Evolutionary conservation across 805 yeast genomes (phyloP).

Genomic region (Ogataea pini): DNA sequence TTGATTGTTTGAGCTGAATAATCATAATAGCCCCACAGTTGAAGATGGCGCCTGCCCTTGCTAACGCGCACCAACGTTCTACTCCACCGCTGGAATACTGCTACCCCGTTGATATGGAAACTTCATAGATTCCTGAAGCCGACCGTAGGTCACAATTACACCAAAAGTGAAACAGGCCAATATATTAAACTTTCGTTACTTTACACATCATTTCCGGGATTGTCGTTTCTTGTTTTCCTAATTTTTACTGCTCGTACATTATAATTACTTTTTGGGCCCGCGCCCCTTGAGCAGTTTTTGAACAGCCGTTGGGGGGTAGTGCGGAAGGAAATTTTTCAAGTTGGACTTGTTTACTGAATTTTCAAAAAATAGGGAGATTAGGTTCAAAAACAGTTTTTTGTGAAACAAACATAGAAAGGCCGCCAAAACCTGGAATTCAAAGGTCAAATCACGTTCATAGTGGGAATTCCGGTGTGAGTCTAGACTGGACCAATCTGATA

Average conservation of each 20-base stretch:
- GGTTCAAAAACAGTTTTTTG: too few relatives aligned
- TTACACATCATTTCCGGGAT: too few relatives aligned
- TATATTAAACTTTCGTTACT: too few relatives aligned
- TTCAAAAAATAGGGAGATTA: neutral
- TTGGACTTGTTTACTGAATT: neutral
- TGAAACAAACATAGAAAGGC: neutral
- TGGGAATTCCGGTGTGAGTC: neutral
- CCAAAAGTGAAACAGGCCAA: too few relatives aligned
- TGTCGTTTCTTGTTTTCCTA: neutral
- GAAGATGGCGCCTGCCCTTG: too few relatives aligned
- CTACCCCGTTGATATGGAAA: too few relatives aligned
- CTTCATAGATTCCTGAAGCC: too few relatives aligned
- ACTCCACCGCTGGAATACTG: too few relatives aligned
- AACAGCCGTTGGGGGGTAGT: constrained; percentile 1
- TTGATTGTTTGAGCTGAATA: too few relatives aligned
- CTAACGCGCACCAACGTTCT: too few relatives aligned
- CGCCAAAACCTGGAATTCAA: neutral
- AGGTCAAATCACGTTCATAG: neutral
- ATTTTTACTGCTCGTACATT: neutral
- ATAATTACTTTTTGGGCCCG: neutral
- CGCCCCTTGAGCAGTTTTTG: neutral
- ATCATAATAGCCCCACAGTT: neutral
- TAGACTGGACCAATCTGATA: neutral
- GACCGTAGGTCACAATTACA: too few relatives aligned
- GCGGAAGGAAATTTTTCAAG: neutral